Evolutionary conservation across 306 rosid species (phyloP).

Genomic region (Prunus salicina): DNA sequence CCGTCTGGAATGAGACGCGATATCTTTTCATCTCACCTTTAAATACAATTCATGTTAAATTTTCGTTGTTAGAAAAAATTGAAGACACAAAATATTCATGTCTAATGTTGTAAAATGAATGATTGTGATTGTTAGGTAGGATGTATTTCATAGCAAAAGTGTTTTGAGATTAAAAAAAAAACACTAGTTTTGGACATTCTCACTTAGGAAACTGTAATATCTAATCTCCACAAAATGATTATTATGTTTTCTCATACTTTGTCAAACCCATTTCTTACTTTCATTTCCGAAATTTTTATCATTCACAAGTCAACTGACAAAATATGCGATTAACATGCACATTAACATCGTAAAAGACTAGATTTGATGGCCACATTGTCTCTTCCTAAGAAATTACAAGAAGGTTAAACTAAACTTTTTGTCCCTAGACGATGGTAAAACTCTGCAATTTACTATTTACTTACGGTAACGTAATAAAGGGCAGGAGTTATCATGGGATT

Average conservation of each 20-base stretch:
- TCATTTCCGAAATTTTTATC: no score
- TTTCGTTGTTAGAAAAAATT: no score
- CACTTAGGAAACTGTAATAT: no score
- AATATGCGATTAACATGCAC: no score
- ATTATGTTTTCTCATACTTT: no score
- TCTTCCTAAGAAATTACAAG: neutral
- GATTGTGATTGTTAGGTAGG: neutral
- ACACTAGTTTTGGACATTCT: neutral
- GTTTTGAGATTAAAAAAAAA: neutral
- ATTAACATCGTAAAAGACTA: no score
- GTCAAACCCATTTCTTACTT: no score
- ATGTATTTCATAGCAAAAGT: neutral
- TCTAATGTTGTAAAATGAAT: neutral
- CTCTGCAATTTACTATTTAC: neutral
- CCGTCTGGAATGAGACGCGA: no score
- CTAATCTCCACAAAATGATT: no score
- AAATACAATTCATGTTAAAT: neutral
- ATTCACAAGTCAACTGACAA: no score
- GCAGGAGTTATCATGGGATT: constrained; percentile 39
- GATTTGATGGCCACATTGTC: neutral
- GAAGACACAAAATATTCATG: neutral
- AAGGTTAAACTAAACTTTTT: neutral
- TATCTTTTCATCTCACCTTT: no score
- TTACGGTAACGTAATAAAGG: constrained; percentile 49
- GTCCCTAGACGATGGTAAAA: neutral